Evolutionary conservation across 257 asterid species (phyloP).

Genomic region (Haberlea rhodopensis): DNA sequence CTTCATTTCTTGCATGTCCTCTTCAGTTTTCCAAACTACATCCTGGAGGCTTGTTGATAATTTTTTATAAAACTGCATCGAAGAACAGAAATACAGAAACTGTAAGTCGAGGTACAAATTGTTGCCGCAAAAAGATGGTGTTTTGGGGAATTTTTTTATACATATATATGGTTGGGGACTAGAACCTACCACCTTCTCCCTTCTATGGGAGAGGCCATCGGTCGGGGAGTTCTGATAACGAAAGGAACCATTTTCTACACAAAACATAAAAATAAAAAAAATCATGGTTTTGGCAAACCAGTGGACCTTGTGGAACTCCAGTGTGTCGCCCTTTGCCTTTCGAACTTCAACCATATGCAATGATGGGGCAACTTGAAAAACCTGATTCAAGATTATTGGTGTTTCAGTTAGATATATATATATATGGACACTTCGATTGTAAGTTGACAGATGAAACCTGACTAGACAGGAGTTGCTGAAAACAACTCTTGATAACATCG

Average conservation of each 20-base stretch:
- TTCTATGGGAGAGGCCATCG: not conserved
- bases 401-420: not conserved
- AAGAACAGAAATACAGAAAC: constrained; percentile 3
- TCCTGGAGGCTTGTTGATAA: constrained; percentile 73
- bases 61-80: constrained; percentile 71
- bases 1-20: constrained; percentile 67
- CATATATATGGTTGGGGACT: not conserved
- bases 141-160: too few species aligned
- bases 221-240: not conserved
- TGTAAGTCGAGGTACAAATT: not conserved
- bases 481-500: not conserved
- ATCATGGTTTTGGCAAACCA: not conserved
- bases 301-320: constrained; percentile 42
- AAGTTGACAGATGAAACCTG: not conserved
- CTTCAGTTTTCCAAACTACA: constrained; percentile 91
- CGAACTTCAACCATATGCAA: constrained; percentile 62
- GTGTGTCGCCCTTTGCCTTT: constrained; percentile 59
- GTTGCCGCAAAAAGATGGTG: not conserved
- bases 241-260: not conserved
- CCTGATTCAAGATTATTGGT: constrained; percentile 36
- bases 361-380: constrained; percentile 58
- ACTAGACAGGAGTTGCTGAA: constrained; percentile 4
- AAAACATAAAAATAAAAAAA: too few species aligned
- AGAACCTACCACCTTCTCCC: not conserved
- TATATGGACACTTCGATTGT: not conserved